phyloP scores from a whole-genome alignment of 805 yeast species.

The Phaffomyces antillensis region DNA sequence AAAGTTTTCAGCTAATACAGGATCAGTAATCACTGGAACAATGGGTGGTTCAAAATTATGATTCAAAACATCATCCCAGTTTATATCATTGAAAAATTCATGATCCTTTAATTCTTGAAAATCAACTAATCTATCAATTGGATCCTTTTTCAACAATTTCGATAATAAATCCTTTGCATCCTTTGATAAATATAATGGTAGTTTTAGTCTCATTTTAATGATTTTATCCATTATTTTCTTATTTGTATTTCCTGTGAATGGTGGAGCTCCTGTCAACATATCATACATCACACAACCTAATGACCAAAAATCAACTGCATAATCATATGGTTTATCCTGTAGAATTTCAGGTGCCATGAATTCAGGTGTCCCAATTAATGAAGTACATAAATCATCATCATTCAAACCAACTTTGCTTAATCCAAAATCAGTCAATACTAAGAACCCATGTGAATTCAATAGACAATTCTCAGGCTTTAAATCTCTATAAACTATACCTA shows the following conservation, averaged over 20 bases:
- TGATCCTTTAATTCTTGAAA: slow-evolving; percentile 55
- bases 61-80: slow-evolving; percentile 55
- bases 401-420: slow-evolving; percentile 67
- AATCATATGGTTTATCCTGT: slow-evolving; percentile 69
- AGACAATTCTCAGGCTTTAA: slow-evolving; percentile 93
- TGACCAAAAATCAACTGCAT: slow-evolving; percentile 88
- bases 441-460: slow-evolving; percentile 90
- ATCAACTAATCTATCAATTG: slow-evolving; percentile 55
- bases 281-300: slow-evolving; percentile 77
- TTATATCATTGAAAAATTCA: slow-evolving; percentile 67
- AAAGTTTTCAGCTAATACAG: slow-evolving; percentile 79
- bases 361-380: slow-evolving; percentile 75
- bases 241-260: slow-evolving; percentile 78
- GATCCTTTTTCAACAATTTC: slow-evolving; percentile 62
- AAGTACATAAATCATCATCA: slow-evolving; percentile 63
- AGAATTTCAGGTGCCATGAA: slow-evolving; percentile 89
- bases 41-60: slow-evolving; percentile 60
- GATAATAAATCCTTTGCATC: slow-evolving; percentile 74
- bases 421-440: slow-evolving; percentile 95
- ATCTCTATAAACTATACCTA: slow-evolving; percentile 93
- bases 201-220: slow-evolving; percentile 52
- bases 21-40: slow-evolving; percentile 74
- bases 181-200: slow-evolving; percentile 69
- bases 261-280: slow-evolving; percentile 80
- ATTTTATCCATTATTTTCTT: slow-evolving; percentile 72